These are phyloP conservation scores for Coriaria nepalensis DNA, from an alignment of 306 rosid species.

Conservation along the genomic window DNA sequence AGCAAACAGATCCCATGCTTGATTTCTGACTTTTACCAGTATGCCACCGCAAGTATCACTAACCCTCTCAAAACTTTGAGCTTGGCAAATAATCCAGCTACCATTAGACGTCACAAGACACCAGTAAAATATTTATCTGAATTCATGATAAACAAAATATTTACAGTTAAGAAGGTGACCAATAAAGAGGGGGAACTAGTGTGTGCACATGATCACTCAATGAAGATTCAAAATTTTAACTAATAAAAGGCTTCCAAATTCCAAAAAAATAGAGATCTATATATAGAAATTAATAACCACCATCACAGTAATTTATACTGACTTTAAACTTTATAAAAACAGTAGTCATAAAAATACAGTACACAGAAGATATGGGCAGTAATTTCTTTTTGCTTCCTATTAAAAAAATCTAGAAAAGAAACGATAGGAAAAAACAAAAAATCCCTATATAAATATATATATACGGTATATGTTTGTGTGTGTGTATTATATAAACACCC, in stretches of 20 bases:
- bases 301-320: background rate
- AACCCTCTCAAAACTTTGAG: slow-evolving; percentile 14
- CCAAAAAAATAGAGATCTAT: background rate
- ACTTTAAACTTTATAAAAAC: background rate
- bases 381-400: no score
- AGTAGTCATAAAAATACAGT: background rate
- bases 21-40: background rate
- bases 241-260: background rate
- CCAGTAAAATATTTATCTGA: slow-evolving; percentile 10
- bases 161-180: slow-evolving; percentile 5
- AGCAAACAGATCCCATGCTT: slow-evolving; percentile 49
- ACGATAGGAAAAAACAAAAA: no score
- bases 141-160: slow-evolving; percentile 3
- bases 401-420: no score
- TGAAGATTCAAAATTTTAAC: background rate
- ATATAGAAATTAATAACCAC: background rate
- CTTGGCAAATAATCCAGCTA: slow-evolving; percentile 10
- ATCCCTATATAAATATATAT: no score
- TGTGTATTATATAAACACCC: no score
- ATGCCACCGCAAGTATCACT: slow-evolving; percentile 7
- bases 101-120: slow-evolving; percentile 10
- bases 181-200: background rate
- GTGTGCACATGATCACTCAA: no score
- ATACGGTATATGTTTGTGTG: no score
- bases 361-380: background rate